phyloP scores from a whole-genome alignment of 1,284 basidiomycete genomes.

The Neolentinus lepideus region DNA sequence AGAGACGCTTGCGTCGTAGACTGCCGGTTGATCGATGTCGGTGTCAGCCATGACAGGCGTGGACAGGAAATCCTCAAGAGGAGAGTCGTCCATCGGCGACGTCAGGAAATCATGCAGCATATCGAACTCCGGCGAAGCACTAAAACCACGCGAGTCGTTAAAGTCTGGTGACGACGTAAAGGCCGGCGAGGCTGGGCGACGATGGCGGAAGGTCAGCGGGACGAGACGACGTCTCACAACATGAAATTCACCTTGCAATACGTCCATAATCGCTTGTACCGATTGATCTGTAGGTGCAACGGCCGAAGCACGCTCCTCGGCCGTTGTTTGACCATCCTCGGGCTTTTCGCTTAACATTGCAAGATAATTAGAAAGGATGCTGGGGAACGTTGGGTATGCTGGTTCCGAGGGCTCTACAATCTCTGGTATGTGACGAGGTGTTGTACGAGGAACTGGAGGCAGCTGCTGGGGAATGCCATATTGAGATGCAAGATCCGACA shows the following conservation, averaged over 20 bases:
- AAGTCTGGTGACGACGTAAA: background rate
- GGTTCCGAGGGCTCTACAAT: conserved; percentile 20
- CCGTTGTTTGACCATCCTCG: conserved; percentile 16
- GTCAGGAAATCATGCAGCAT: conserved; percentile 30
- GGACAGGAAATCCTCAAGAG: conserved; percentile 47
- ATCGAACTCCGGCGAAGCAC: conserved; percentile 33
- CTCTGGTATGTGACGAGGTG: conserved; percentile 32
- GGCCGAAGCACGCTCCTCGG: conserved; percentile 10
- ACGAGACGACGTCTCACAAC: background rate
- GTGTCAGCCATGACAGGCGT: conserved; percentile 40
- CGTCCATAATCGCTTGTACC: conserved; percentile 34
- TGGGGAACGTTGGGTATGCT: conserved; percentile 24
- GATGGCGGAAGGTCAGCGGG: conserved; percentile 3
- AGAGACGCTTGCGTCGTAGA: conserved; percentile 22
- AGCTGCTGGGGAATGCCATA: conserved; percentile 69
- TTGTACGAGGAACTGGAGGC: conserved; percentile 55
- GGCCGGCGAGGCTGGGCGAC: background rate
- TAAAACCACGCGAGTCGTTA: background rate
- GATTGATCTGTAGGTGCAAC: conserved; percentile 15
- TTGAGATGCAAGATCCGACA: conserved; percentile 57
- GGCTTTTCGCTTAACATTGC: conserved; percentile 38
- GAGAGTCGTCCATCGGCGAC: conserved; percentile 44
- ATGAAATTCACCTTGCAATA: conserved; percentile 30
- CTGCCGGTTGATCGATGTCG: conserved; percentile 28
- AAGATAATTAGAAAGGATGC: conserved; percentile 37